Evolutionary conservation across 2,329 filamentous ascomycete species (phyloP).

Genomic region (Dothiorella sarmentorum): DNA sequence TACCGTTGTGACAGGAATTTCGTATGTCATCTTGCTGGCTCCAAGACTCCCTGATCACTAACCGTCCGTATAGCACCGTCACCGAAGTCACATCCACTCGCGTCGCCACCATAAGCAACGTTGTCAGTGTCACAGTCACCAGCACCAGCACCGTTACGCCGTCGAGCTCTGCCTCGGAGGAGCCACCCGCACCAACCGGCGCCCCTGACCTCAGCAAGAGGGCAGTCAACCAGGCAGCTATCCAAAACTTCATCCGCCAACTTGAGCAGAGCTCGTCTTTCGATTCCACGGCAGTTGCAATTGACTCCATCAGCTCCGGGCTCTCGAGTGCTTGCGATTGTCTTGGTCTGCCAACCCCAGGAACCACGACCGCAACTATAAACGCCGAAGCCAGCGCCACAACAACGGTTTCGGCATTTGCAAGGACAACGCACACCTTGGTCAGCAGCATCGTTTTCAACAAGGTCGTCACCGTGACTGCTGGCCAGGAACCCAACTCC

Average conservation of each 20-base stretch:
- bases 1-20: constrained; percentile 25
- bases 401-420: constrained; percentile 13
- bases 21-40: constrained; percentile 21
- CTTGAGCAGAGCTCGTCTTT: constrained; percentile 9
- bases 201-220: constrained; percentile 21
- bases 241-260: constrained; percentile 24
- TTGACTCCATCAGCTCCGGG: constrained; percentile 23
- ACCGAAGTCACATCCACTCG: constrained; percentile 23
- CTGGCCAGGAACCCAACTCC: background rate
- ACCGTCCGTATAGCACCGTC: constrained; percentile 21
- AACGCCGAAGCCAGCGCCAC: no score
- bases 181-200: constrained; percentile 14
- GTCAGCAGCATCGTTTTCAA: constrained; percentile 23
- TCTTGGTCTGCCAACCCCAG: constrained; percentile 29
- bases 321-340: constrained; percentile 33
- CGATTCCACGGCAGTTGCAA: constrained; percentile 19
- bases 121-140: constrained; percentile 26
- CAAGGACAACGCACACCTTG: constrained; percentile 14
- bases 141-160: constrained; percentile 25
- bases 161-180: background rate
- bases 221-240: constrained; percentile 23
- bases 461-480: constrained; percentile 22
- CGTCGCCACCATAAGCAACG: constrained; percentile 24
- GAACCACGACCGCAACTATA: constrained; percentile 27
- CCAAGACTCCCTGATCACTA: background rate